Base-by-base conservation (phyloP, 192 early-diverging fungal species). In the Diversispora epigaea region DNA sequence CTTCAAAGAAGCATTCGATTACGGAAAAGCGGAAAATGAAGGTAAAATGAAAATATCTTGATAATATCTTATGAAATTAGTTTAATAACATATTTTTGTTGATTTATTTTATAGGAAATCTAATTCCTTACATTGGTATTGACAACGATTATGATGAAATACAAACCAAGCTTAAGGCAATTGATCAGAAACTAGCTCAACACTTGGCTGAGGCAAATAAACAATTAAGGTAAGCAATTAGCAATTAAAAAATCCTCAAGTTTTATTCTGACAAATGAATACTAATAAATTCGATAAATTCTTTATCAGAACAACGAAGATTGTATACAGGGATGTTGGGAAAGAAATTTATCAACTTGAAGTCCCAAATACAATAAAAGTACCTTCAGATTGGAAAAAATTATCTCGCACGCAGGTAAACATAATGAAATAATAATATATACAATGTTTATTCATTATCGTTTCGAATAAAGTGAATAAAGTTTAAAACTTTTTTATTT, bases 271-370 rank as follows among this genome's bases (percentile, higher is more conserved):
- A 11, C 12, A 6, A 6, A 11, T 7, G 9, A 32, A 25, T 50
- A 5, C 8, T 11, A 1, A 47, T 47, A 21, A 11, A 25, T 56
- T 8, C 3, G 14, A 19, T 32, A 32, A 7, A 54, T 56, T 15
- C 1, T 43, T 12, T 39, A 15, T 8, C 77, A 89, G 88, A 21
- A 77, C 88, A 3, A 77, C 84, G 6, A 90, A 89, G 69, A 80
- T 96, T 44, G 81, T 83, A 4, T 99, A 92, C 86, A 93, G 91
- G 73, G 89, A 96, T 82, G 83, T 97, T 64, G 96, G 96, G 50
- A 99, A 99, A 80, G 98, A 99, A 77, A 88, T 92, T 17, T 96
- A 94, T 79, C 94, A 95, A 80, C 74, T 99, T n/a, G 96, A 99
- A 76, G 83, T 96, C 8, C 91, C 96, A 0, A 86, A 87, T 41